Base-by-base conservation (phyloP, 176 grass and related monocot genomes). In the Urochloa ruziziensis region DNA sequence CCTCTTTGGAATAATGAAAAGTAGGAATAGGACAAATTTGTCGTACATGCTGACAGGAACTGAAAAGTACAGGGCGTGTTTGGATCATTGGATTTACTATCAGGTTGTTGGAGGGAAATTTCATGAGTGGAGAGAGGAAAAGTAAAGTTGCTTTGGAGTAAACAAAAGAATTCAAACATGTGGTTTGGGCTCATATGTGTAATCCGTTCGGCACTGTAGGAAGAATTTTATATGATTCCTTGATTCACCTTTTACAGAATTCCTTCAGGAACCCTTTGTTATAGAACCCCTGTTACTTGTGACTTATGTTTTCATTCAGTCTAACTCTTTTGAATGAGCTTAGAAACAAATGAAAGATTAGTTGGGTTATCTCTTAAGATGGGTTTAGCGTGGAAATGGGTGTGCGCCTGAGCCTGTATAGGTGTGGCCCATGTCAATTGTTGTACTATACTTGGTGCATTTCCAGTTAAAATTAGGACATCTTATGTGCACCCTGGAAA, bases 391-490 rank as follows among this genome's bases (percentile, higher is more conserved):
- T 10, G 21, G 23, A 52, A 5, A 2, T 75, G 72, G 71, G 16
- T 23, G 47, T 52, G 70, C 4, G 10, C 46, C 49, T 2, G 44
- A 8, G 10, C 28, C 29, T 24, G 19, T 37, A 9, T 75, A 7
- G 49, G 11, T 37, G 44, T 6, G 7, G 43, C 25, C 53, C 33
- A 27, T 27, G 23, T 3, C 8, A 29, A 61, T 77, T 29, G 12
- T 21, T 37, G 10, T 76, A 60, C 42, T 56, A 54, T 65, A 77
- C 33, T 82, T 78, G 19, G 23, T 84, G 65, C 80, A 79, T 78
- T 35, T 64, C 11, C 58, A 64, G 34, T 63, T 72, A 62, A 10
- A 16, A 53, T 24, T 69, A 70, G 52, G 10, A n/a, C 14, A 24
- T 54, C 24, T 81, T 82, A 62, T 76, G 5, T 62, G 39, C 39